Percentiles rank a stretch among this genome's conserved stretches.
phyloP scores from a whole-genome alignment of 495 filamentous ascomycete species.

The Aspergillus indologenus region DNA sequence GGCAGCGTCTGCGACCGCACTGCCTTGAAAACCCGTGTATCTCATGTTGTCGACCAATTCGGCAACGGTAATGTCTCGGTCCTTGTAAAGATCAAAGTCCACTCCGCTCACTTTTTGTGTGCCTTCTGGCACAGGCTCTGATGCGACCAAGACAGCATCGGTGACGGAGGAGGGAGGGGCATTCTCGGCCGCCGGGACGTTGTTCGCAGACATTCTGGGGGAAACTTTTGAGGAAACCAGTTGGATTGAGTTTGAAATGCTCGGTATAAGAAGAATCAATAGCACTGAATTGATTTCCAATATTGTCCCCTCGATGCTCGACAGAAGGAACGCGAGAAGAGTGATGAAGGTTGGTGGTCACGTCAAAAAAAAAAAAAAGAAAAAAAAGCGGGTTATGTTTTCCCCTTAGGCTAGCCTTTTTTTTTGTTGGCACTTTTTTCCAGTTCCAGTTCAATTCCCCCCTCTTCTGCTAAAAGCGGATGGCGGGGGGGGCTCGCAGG shows the following conservation, averaged over 20 bases:
- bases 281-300: not conserved
- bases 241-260: too few relatives aligned
- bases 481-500: too few relatives aligned
- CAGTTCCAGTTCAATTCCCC: too few relatives aligned
- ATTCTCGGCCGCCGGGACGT: not conserved
- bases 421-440: not conserved
- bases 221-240: not conserved
- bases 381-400: not conserved
- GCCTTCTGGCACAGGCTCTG: constrained; percentile 72
- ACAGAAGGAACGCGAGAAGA: not conserved
- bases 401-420: not conserved
- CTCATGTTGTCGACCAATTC: constrained; percentile 81
- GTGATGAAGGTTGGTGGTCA: not conserved
- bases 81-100: constrained; percentile 79
- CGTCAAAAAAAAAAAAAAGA: not conserved
- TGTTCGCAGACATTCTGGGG: constrained; percentile 5
- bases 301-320: not conserved
- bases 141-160: constrained; percentile 84
- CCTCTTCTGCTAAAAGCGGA: too few relatives aligned
- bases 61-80: constrained; percentile 73
- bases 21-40: constrained; percentile 90
- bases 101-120: constrained; percentile 75
- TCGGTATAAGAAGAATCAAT: too few relatives aligned
- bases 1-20: constrained; percentile 76
- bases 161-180: constrained; percentile 64